phyloP scores from a whole-genome alignment of 371 early-diverging fungal genomes.

The Chytridium lagenaria region DNA sequence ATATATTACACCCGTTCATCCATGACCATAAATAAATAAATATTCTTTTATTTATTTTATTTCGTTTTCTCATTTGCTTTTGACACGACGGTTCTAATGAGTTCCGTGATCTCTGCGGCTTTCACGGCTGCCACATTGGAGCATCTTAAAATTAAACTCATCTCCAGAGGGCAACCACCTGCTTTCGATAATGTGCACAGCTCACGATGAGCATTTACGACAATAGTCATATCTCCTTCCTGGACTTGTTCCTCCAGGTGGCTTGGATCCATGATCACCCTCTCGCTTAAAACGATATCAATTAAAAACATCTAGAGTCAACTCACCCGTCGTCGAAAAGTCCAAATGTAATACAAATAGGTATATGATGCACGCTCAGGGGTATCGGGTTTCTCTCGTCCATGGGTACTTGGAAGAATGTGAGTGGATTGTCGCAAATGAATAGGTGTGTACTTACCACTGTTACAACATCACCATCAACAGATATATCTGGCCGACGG shows the following conservation, averaged over 20 bases:
- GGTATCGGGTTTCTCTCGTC: constrained; percentile 92
- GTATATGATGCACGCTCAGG: constrained; percentile 91
- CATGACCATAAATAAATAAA: too few relatives aligned
- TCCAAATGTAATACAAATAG: constrained; percentile 89
- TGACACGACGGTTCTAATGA: constrained; percentile 56
- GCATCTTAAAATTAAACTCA: constrained; percentile 75
- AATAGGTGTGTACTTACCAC: constrained; percentile 64
- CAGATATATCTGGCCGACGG: constrained; percentile 90
- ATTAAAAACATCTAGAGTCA: constrained; percentile 4
- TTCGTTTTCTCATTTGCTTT: constrained; percentile 6
- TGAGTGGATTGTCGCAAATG: background rate
- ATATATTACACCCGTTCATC: too few relatives aligned
- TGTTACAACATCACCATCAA: constrained; percentile 87
- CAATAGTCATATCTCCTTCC: constrained; percentile 83
- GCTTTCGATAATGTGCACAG: constrained; percentile 89
- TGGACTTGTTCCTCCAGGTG: constrained; percentile 82
- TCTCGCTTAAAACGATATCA: constrained; percentile 56
- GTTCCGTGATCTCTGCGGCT: constrained; percentile 73
- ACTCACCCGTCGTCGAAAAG: constrained; percentile 85
- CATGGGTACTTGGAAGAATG: constrained; percentile 67
- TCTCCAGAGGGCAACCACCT: constrained; percentile 72
- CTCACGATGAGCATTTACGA: constrained; percentile 90
- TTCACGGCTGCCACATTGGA: constrained; percentile 76
- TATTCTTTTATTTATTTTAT: background rate
- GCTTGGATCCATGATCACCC: constrained; percentile 84